Percentiles rank a stretch among this genome's conserved stretches.
phyloP scores from a whole-genome alignment of 73 alveolate genomes.

The Paramecium sonneborni region DNA sequence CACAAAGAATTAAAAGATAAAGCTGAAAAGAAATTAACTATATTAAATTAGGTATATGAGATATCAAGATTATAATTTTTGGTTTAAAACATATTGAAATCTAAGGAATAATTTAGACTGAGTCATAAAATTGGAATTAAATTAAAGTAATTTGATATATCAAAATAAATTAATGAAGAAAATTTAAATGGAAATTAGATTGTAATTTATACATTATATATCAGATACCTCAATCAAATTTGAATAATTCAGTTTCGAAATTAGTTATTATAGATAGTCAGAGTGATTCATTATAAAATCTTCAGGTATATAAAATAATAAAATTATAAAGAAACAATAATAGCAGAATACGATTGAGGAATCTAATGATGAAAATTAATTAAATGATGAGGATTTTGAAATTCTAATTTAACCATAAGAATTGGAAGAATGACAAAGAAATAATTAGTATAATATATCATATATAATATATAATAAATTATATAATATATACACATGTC shows the following conservation, averaged over 20 bases:
- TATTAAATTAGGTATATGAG: not conserved
- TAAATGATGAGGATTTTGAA: not conserved
- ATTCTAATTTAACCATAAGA: not conserved
- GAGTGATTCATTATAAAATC: not conserved
- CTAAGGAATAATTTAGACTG: not conserved
- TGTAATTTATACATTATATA: not conserved
- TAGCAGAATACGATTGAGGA: not conserved
- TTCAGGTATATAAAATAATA: not conserved
- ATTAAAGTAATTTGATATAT: not conserved
- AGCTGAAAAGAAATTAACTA: not conserved
- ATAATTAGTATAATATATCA: too few species aligned
- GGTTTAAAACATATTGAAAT: not conserved
- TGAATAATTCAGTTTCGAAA: not conserved
- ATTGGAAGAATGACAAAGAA: not conserved
- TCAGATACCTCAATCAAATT: not conserved
- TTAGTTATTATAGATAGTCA: not conserved
- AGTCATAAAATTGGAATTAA: not conserved
- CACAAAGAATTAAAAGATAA: not conserved
- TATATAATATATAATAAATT: too few species aligned
- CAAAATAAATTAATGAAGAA: not conserved
- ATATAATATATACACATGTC: not conserved
- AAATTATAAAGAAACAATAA: not conserved
- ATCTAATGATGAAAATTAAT: not conserved
- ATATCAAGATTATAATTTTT: not conserved
- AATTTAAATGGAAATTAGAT: not conserved